Evolutionary conservation across 768 basidiomycete genomes (phyloP).

Genomic region (Russula compacta): DNA sequence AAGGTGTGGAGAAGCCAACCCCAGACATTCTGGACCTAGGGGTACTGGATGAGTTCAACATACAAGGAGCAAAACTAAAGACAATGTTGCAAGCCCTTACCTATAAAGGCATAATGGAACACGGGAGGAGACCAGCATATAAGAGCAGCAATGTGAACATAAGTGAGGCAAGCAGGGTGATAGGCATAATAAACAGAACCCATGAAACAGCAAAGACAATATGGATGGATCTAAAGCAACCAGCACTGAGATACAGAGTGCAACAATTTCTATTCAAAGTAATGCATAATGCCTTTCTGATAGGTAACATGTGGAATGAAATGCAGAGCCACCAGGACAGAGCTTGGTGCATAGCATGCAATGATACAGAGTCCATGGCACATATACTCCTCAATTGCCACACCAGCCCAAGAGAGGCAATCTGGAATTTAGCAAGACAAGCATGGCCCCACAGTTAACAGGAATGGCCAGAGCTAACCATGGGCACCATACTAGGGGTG

Average conservation of each 20-base stretch:
- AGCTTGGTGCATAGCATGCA: neutral
- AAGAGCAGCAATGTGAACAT: no score
- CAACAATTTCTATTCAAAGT: neutral
- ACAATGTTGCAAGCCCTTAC: neutral
- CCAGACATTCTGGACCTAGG: neutral
- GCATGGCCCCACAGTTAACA: no score
- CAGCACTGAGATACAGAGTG: fast-evolving
- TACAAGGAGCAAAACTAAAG: neutral
- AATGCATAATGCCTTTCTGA: neutral
- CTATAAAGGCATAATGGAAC: neutral
- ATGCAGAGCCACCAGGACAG: neutral
- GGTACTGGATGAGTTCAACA: neutral
- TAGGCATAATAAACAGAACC: fast-evolving
- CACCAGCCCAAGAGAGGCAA: no score
- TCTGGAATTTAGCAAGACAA: no score
- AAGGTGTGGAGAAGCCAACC: neutral
- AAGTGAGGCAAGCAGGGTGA: neutral
- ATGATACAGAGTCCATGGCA: conserved; percentile 9
- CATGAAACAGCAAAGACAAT: neutral
- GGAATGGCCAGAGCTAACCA: no score
- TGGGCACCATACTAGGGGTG: no score
- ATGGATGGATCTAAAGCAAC: neutral
- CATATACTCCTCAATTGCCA: conserved; percentile 1
- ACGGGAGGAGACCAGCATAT: neutral
- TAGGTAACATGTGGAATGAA: neutral